Base-by-base conservation (phyloP, 352 stramenopile genomes). In the Peronospora farinosa region DNA sequence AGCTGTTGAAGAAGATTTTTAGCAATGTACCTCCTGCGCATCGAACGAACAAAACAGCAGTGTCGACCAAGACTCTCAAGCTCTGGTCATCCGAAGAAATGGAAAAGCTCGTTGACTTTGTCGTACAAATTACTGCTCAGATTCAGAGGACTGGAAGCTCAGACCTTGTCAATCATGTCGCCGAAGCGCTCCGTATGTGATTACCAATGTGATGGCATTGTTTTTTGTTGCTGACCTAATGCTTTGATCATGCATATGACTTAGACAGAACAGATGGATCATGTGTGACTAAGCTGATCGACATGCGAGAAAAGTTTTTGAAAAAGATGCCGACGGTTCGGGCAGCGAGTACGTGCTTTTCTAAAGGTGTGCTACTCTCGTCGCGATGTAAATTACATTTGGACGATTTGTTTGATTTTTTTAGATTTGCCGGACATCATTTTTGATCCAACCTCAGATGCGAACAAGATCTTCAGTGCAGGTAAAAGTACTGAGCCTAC, bases 391-490 rank as follows among this genome's bases (percentile, higher is more conserved):
- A 32, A 32, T 11, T 12, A 12, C 12, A 32, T 32, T 11, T 32
- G 28, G 10, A 32, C 28, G 4, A 32, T 0, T 3, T 32, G 28
- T 12, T 27, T 3, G 10, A 32, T 3, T 7, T 28, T 7, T 13
- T 42, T 51, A 89, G 78, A 75, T 54, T 57, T 89, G 4, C 78
- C 78, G 3, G 63, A 67, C 25, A 55, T 61, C 9, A 59, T 89
- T 37, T 86, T 71, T 49, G 70, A 90, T 38, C 33, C 60, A n/a
- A 51, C 39, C 0, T 86, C 78, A 2, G 58, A 72, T 32, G 72
- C 72, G 12, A 54, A 86, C 65, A 87, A 86, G 47, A 78, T 88
- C 36, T 90, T 90, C 42, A 76, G 55, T 11, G 60, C 78, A 45
- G 65, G 78, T 88, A 42, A 47, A 41, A 47, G 28, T n/a, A 38